A percentile compares a stretch with the other conserved stretches of the same genome.
phyloP scores from a whole-genome alignment of 2,329 filamentous ascomycete species.

The Aureobasidium namibiae region DNA sequence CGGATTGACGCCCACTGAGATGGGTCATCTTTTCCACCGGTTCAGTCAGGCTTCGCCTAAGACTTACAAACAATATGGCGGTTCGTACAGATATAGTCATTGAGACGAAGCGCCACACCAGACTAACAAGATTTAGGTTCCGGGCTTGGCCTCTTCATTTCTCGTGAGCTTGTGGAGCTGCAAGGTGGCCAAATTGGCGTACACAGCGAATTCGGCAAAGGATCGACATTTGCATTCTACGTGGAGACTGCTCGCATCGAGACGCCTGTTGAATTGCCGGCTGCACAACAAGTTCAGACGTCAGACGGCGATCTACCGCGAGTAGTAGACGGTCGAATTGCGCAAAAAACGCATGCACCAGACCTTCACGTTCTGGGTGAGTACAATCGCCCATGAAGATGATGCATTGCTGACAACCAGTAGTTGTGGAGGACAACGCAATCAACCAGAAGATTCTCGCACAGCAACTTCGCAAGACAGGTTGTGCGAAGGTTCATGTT shows the following conservation, averaged over 20 bases:
- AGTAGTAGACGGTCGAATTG: slow-evolving; percentile 25
- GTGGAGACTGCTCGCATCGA: slow-evolving; percentile 38
- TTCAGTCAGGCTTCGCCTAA: slow-evolving; percentile 36
- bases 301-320: background rate
- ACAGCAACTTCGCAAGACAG: slow-evolving; percentile 30
- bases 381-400: slow-evolving; percentile 4
- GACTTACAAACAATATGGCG: slow-evolving; percentile 22
- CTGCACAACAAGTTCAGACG: background rate
- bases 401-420: background rate
- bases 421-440: slow-evolving; percentile 31
- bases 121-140: too few relatives aligned
- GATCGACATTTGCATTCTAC: slow-evolving; percentile 60
- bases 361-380: slow-evolving; percentile 21
- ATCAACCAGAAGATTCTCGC: slow-evolving; percentile 33
- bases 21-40: slow-evolving; percentile 51
- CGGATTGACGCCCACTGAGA: slow-evolving; percentile 27
- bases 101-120: background rate
- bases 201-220: slow-evolving; percentile 47
- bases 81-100: slow-evolving; percentile 41
- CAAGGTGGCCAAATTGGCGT: slow-evolving; percentile 59
- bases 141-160: slow-evolving; percentile 61
- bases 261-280: background rate
- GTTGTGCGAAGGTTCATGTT: slow-evolving; percentile 27
- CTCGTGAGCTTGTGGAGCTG: slow-evolving; percentile 52
- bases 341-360: slow-evolving; percentile 29